Conservation (phyloP, 805 yeast genomes). For the Kodamaea fukazawae region DNA sequence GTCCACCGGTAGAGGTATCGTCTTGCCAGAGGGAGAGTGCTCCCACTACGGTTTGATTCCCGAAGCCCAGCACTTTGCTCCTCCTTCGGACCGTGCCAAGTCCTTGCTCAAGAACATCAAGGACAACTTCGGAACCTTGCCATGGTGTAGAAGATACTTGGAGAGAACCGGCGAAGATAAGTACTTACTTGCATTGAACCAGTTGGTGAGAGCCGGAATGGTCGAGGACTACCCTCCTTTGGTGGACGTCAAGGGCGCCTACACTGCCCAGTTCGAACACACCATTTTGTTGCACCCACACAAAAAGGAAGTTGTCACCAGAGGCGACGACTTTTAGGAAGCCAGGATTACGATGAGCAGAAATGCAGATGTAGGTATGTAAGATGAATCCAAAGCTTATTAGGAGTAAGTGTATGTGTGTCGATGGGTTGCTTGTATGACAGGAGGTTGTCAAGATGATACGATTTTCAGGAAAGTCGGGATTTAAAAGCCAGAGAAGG, state of each 20-base stretch:
- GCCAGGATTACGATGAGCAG: not conserved
- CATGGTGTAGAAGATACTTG: conserved; percentile 93
- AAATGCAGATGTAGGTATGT: not conserved
- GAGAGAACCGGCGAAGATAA: conserved; percentile 91
- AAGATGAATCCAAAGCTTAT: not conserved
- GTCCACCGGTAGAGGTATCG: conserved; percentile 92
- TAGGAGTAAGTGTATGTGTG: too few relatives aligned
- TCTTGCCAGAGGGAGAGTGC: conserved; percentile 82
- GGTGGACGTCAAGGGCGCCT: conserved; percentile 75
- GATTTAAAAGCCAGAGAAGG: too few relatives aligned
- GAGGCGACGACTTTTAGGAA: conserved; percentile 83
- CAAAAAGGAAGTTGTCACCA: conserved; percentile 88
- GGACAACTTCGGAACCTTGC: conserved; percentile 85
- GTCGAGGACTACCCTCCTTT: conserved; percentile 94
- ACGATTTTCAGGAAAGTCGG: too few relatives aligned
- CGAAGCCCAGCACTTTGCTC: conserved; percentile 37
- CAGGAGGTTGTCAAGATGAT: too few relatives aligned
- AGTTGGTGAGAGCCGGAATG: conserved; percentile 79
- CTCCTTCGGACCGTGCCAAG: conserved; percentile 67
- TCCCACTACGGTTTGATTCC: conserved; percentile 81
- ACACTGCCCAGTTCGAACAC: conserved; percentile 97
- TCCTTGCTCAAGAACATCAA: conserved; percentile 67
- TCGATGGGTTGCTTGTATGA: too few relatives aligned
- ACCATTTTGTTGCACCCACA: conserved; percentile 88
- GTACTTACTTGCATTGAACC: conserved; percentile 82